Percentiles rank a stretch among this genome's conserved stretches.
Conservation (phyloP, 495 filamentous ascomycete genomes). For the Astrothelium macrocarpum region DNA sequence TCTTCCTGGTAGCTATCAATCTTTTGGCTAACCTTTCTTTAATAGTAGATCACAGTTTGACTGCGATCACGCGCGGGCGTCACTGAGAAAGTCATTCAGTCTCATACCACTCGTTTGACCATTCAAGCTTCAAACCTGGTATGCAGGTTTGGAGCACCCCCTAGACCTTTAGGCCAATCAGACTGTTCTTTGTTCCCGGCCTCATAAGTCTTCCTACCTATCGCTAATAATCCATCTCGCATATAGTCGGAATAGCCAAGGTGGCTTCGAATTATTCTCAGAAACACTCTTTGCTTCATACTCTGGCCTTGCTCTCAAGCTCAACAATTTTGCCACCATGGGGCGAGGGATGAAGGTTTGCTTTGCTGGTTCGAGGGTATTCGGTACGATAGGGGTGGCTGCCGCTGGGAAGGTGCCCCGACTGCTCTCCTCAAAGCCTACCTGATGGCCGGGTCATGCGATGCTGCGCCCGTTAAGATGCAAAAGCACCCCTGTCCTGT, state of each 20-base stretch:
- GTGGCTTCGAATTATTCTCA: too few species aligned
- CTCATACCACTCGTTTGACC: not conserved
- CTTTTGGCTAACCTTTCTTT: not conserved
- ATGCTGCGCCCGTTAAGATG: not conserved
- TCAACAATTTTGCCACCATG: too few species aligned
- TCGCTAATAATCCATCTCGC: too few species aligned
- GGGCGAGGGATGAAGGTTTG: too few species aligned
- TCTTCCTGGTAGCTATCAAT: not conserved
- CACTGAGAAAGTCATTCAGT: not conserved
- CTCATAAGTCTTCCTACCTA: not conserved
- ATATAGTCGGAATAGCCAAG: too few species aligned
- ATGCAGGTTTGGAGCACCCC: not conserved
- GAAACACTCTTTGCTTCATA: too few species aligned
- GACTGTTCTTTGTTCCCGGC: not conserved
- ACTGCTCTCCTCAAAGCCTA: not conserved
- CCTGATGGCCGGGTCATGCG: not conserved
- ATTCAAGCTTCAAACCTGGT: not conserved
- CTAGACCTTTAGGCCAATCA: not conserved
- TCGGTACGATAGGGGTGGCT: not conserved
- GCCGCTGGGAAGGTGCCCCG: not conserved
- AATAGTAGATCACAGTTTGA: not conserved
- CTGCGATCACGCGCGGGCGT: slow-evolving; percentile 2
- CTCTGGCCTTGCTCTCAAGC: too few species aligned
- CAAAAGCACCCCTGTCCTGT: not conserved
- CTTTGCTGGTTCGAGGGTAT: too few species aligned